These are phyloP conservation scores for Aureobasidium leucospermi DNA, from an alignment of 2,329 filamentous ascomycete genomes.

Conservation along the genomic window DNA sequence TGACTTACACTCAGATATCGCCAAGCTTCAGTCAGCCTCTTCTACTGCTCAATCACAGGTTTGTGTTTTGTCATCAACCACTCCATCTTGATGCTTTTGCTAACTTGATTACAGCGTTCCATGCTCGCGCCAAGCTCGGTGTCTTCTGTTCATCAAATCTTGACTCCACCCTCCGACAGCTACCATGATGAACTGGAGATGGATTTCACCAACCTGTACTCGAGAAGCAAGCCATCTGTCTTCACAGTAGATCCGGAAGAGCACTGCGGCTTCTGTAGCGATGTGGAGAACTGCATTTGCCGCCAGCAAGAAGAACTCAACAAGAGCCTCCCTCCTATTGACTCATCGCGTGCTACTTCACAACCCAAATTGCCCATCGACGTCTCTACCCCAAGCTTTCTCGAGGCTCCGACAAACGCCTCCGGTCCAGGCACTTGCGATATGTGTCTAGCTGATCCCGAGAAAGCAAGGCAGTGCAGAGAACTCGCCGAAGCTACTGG, in stretches of 20 bases:
- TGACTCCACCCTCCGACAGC: slow-evolving; percentile 15
- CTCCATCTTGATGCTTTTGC: not conserved
- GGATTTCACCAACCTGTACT: slow-evolving; percentile 16
- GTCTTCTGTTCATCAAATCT: not conserved
- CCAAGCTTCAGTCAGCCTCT: not conserved
- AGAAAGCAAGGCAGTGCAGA: slow-evolving; percentile 16
- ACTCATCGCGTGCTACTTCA: not conserved
- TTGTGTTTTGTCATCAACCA: too few relatives aligned
- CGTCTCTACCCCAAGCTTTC: not conserved
- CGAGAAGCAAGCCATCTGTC: slow-evolving; percentile 6
- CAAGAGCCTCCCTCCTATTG: slow-evolving; percentile 10
- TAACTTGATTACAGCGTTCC: not conserved
- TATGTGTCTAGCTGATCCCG: slow-evolving; percentile 16
- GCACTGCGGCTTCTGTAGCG: slow-evolving; percentile 17
- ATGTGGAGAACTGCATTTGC: slow-evolving; percentile 15
- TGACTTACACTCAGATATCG: not conserved
- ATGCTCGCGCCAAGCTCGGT: not conserved
- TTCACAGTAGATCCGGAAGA: slow-evolving; percentile 7
- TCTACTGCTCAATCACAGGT: not conserved
- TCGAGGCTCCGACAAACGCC: slow-evolving; percentile 11
- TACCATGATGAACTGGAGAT: slow-evolving; percentile 11
- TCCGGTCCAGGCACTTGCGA: slow-evolving; percentile 17
- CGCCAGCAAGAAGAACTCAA: slow-evolving; percentile 10
- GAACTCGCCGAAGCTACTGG: slow-evolving; percentile 14
- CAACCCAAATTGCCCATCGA: not conserved